Percentiles rank a stretch among this genome's conserved stretches.
Evolutionary conservation across 2,329 filamentous ascomycete species (phyloP).

Genomic region (Talaromyces sp.): DNA sequence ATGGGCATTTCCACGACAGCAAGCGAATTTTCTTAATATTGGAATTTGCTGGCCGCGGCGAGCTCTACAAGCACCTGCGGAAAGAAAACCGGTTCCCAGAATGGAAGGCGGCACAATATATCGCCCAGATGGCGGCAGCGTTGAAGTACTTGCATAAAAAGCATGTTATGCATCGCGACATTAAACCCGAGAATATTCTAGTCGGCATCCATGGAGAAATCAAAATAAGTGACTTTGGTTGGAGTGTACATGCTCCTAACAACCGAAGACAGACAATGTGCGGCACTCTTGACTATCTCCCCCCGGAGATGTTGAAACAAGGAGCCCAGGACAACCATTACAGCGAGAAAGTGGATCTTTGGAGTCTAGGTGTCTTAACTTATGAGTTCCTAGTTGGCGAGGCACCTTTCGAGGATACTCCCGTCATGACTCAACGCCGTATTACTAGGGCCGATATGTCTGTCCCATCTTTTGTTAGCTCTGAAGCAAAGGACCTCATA

Average conservation of each 20-base stretch:
- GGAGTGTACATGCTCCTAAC: slow-evolving; percentile 97
- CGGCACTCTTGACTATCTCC: slow-evolving; percentile 94
- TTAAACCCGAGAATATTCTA: slow-evolving; percentile 97
- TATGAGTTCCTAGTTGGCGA: slow-evolving; percentile 97
- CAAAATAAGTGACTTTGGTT: slow-evolving; percentile 98
- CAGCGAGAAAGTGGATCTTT: slow-evolving; percentile 92
- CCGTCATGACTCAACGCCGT: slow-evolving; percentile 88
- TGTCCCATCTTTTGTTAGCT: slow-evolving; percentile 84
- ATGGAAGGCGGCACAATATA: slow-evolving; percentile 83
- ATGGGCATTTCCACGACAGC: slow-evolving; percentile 85
- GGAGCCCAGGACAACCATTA: slow-evolving; percentile 84
- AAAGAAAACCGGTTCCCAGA: slow-evolving; percentile 79
- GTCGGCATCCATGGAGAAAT: slow-evolving; percentile 96
- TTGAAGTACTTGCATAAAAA: slow-evolving; percentile 92
- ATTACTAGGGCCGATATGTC: slow-evolving; percentile 91
- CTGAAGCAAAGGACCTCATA: slow-evolving; percentile 89
- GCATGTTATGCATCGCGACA: slow-evolving; percentile 95
- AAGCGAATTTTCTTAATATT: slow-evolving; percentile 87
- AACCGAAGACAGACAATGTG: slow-evolving; percentile 94
- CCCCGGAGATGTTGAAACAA: slow-evolving; percentile 93
- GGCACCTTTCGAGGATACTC: slow-evolving; percentile 94
- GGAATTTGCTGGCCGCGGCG: slow-evolving; percentile 82
- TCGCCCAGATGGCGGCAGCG: slow-evolving; percentile 88
- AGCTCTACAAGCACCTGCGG: slow-evolving; percentile 84
- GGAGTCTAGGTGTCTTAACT: slow-evolving; percentile 91